These are phyloP conservation scores for Thalassiosira profunda DNA, from an alignment of 108 stramenopile genomes.

Conservation along the genomic window DNA sequence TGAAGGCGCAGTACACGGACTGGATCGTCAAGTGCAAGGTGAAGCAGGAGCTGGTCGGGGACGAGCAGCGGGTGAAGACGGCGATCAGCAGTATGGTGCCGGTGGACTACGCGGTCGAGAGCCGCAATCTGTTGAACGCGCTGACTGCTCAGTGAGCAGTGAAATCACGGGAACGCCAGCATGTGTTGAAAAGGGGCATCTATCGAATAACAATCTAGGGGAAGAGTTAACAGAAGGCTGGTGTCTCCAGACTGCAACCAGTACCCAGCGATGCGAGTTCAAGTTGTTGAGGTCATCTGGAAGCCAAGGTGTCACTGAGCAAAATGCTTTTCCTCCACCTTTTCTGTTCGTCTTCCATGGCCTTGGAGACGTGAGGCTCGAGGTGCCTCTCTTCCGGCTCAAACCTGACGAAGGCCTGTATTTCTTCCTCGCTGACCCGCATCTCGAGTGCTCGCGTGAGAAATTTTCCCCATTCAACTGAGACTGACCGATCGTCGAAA, in stretches of 20 bases:
- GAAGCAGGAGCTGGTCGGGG: constrained; percentile 93
- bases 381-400: constrained; percentile 6
- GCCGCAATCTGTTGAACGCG: constrained; percentile 76
- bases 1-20: constrained; percentile 78
- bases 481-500: constrained; percentile 28
- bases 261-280: no score
- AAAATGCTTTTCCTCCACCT: constrained; percentile 22
- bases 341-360: constrained; percentile 18
- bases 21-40: constrained; percentile 93
- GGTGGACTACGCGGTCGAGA: constrained; percentile 87
- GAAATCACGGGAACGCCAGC: no score
- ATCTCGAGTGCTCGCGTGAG: constrained; percentile 31
- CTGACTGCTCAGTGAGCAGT: no score
- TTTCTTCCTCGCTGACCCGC: constrained; percentile 14
- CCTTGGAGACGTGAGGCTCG: constrained; percentile 5
- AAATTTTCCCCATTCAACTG: constrained; percentile 48
- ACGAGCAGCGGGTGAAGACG: constrained; percentile 89
- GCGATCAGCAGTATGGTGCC: constrained; percentile 74
- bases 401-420: constrained; percentile 6
- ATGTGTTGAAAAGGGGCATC: no score
- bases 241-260: no score
- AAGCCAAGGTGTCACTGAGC: constrained; percentile 10
- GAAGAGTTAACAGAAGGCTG: no score
- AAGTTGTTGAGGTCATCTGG: no score
- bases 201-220: no score